Percentiles rank a stretch among this genome's conserved stretches.
These are phyloP conservation scores for Coprinopsis sp. DNA, from an alignment of 768 basidiomycete species.

Conservation along the genomic window DNA sequence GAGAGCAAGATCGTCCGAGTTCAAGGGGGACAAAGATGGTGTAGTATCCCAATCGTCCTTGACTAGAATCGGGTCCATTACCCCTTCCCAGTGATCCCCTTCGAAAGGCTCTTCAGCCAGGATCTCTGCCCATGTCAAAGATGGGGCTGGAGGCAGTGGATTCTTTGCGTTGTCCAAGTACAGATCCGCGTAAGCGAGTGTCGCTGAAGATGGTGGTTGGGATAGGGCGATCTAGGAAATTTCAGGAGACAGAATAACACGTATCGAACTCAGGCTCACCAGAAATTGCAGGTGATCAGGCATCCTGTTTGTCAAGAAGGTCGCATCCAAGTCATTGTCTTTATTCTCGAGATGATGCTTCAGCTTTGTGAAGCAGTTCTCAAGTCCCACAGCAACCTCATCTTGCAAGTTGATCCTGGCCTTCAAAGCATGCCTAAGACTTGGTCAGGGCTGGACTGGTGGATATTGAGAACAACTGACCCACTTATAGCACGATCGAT, in stretches of 20 bases:
- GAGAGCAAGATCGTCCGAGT: slow-evolving; percentile 49
- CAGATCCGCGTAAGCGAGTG: slow-evolving; percentile 48
- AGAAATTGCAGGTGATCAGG: slow-evolving; percentile 73
- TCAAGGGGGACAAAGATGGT: slow-evolving; percentile 63
- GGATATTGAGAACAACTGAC: slow-evolving; percentile 32
- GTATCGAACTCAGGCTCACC: slow-evolving; percentile 35
- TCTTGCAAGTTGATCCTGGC: slow-evolving; percentile 67
- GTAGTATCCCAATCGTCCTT: slow-evolving; percentile 53
- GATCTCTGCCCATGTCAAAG: slow-evolving; percentile 74
- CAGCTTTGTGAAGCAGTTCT: slow-evolving; percentile 46
- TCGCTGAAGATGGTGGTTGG: slow-evolving; percentile 42
- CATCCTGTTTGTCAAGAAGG: slow-evolving; percentile 56
- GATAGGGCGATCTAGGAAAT: slow-evolving; percentile 51
- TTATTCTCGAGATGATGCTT: slow-evolving; percentile 42
- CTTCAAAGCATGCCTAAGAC: slow-evolving; percentile 54
- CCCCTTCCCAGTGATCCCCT: slow-evolving; percentile 81
- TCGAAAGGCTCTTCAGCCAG: slow-evolving; percentile 80
- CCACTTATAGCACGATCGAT: slow-evolving; percentile 56
- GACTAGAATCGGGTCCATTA: slow-evolving; percentile 32
- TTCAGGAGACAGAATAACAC: background rate
- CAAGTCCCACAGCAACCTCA: slow-evolving; percentile 53
- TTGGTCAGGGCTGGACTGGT: slow-evolving; percentile 9
- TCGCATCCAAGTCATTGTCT: slow-evolving; percentile 58
- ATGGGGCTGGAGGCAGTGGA: slow-evolving; percentile 34
- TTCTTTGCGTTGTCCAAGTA: slow-evolving; percentile 46